A percentile compares a stretch with the other conserved stretches of the same genome.
These are phyloP conservation scores for Platanthera zijinensis DNA, from an alignment of 106 monocot genomes.

Conservation along the genomic window DNA sequence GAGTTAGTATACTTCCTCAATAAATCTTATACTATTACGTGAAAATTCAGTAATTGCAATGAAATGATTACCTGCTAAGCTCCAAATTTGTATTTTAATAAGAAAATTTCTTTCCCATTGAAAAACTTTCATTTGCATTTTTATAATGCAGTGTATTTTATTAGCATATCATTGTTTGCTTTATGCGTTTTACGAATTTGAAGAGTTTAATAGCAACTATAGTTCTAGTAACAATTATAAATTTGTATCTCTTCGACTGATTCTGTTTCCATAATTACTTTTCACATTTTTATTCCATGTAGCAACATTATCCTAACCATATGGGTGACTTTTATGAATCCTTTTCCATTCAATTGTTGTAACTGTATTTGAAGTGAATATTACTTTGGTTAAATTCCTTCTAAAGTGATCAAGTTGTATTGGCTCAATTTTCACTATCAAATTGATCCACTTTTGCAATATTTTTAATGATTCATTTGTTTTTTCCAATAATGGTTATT, in stretches of 20 bases:
- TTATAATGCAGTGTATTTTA: background rate
- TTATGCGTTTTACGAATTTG: background rate
- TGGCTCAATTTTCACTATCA: no score
- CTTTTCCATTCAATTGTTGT: no score
- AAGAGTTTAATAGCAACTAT: background rate
- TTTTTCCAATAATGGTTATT: no score
- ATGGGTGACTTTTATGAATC: no score
- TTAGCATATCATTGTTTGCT: background rate
- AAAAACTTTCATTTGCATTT: background rate
- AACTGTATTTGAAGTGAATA: no score
- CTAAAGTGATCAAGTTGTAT: no score
- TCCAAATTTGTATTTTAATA: background rate
- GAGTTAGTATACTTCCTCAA: background rate
- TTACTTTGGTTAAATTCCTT: no score
- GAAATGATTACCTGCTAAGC: background rate
- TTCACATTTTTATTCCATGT: no score
- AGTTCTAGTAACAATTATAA: background rate
- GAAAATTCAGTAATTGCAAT: slow-evolving; percentile 1
- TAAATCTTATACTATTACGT: background rate
- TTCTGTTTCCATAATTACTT: no score
- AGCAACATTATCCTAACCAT: no score
- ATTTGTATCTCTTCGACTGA: background rate
- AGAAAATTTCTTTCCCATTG: background rate
- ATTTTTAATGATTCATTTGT: no score
- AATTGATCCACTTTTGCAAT: no score